phyloP scores from a whole-genome alignment of 768 basidiomycete species.

The Rubroboletus pulcherrimus region DNA sequence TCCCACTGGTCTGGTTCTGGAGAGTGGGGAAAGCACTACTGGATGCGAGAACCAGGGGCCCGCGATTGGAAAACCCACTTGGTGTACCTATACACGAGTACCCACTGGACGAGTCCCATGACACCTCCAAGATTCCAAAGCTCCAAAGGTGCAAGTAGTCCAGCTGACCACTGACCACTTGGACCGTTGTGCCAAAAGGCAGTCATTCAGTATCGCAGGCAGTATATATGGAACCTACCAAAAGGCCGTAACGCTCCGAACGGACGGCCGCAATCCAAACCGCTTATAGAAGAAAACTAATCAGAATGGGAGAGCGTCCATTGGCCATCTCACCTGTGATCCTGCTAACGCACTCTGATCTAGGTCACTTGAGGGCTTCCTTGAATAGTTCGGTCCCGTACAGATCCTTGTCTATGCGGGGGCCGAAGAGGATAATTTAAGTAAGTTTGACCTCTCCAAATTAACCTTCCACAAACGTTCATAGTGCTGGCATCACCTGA shows the following conservation, averaged over 20 bases:
- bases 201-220: too few relatives aligned
- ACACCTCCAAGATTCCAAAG: background rate
- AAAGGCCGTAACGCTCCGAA: too few relatives aligned
- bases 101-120: constrained; percentile 3
- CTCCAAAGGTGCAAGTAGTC: too few relatives aligned
- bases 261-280: too few relatives aligned
- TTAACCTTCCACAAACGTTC: background rate
- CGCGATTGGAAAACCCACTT: background rate
- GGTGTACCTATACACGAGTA: background rate
- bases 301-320: background rate
- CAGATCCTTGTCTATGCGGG: background rate
- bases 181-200: too few relatives aligned
- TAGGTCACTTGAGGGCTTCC: background rate
- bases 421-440: constrained; percentile 1
- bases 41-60: background rate
- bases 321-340: background rate
- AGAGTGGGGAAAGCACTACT: constrained; percentile 1
- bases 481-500: background rate
- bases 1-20: constrained; percentile 23
- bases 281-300: background rate
- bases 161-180: too few relatives aligned
- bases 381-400: constrained; percentile 4
- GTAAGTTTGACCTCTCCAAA: background rate
- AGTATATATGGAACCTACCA: too few relatives aligned
- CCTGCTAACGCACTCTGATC: background rate